Percentiles rank a stretch among this genome's conserved stretches.
These are phyloP conservation scores for Trametes villosa DNA, from an alignment of 768 basidiomycete species.

Conservation along the genomic window DNA sequence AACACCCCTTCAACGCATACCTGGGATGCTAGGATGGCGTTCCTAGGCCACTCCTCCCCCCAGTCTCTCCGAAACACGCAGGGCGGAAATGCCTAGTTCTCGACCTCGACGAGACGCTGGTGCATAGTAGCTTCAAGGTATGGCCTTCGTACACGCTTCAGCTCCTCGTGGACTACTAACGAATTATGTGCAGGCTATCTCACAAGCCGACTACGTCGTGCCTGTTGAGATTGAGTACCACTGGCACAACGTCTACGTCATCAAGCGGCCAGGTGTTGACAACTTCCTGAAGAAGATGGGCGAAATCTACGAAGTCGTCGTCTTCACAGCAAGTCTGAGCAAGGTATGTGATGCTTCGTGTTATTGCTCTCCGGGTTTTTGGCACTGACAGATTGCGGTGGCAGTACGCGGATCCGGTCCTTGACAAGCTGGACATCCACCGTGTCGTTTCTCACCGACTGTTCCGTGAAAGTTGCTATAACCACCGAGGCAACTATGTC, in stretches of 20 bases:
- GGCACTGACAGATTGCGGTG: not conserved
- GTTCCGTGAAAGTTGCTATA: constrained; percentile 98
- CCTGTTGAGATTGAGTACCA: constrained; percentile 99
- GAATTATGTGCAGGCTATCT: constrained; percentile 67
- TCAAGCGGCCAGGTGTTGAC: constrained; percentile 98
- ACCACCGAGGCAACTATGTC: constrained; percentile 98
- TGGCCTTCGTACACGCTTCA: constrained; percentile 14
- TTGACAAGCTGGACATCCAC: constrained; percentile 94
- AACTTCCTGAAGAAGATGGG: constrained; percentile 98
- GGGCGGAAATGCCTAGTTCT: constrained; percentile 96
- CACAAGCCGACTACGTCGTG: constrained; percentile 95
- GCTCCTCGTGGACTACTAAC: not conserved
- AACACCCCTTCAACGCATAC: not conserved
- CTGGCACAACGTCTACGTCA: constrained; percentile 98
- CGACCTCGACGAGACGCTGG: constrained; percentile 95
- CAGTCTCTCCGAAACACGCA: constrained; percentile 74
- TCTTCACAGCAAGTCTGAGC: constrained; percentile 97
- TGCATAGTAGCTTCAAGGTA: constrained; percentile 99
- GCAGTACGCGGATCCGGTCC: constrained; percentile 97
- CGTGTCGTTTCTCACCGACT: constrained; percentile 92
- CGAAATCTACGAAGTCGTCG: constrained; percentile 96
- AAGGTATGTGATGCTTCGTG: constrained; percentile 62
- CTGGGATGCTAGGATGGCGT: constrained; percentile 68
- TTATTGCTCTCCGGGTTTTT: not conserved
- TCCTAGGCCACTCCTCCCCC: constrained; percentile 87